Conservation (phyloP, 129 eudicot genomes). For the Mikania micrantha region DNA sequence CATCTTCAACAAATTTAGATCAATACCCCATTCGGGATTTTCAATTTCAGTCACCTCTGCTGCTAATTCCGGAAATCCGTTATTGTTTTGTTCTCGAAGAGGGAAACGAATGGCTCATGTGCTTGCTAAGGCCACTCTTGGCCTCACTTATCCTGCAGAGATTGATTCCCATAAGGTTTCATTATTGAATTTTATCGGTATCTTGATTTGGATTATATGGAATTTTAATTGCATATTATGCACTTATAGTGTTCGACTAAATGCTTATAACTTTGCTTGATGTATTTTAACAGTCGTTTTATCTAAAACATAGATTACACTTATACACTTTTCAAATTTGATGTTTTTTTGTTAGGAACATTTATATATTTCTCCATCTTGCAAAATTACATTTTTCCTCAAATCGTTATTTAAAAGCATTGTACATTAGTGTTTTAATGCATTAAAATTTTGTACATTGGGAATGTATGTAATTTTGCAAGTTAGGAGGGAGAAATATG, state of each 20-base stretch:
- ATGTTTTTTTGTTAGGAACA: no score
- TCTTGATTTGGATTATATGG: background rate
- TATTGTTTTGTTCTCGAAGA: constrained; percentile 16
- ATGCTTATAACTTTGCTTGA: constrained; percentile 9
- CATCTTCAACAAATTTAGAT: constrained; percentile 35
- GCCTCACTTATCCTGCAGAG: constrained; percentile 73
- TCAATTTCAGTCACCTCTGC: constrained; percentile 14
- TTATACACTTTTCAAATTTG: no score
- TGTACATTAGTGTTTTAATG: no score
- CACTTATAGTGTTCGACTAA: constrained; percentile 17
- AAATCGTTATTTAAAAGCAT: no score
- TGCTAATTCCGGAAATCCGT: constrained; percentile 7
- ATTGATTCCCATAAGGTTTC: constrained; percentile 55
- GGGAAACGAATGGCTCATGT: constrained; percentile 63
- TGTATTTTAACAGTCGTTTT: background rate
- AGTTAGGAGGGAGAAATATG: no score
- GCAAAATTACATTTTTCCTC: no score
- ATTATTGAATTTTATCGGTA: background rate
- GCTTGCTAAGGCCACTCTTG: constrained; percentile 63
- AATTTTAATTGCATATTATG: background rate
- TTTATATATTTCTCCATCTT: no score
- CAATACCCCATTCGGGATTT: constrained; percentile 30
- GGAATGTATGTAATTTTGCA: no score
- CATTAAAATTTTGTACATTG: no score
- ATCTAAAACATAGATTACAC: background rate